These are phyloP conservation scores for Rhinocladiella similis DNA, from an alignment of 2,329 filamentous ascomycete species.

Conservation along the genomic window DNA sequence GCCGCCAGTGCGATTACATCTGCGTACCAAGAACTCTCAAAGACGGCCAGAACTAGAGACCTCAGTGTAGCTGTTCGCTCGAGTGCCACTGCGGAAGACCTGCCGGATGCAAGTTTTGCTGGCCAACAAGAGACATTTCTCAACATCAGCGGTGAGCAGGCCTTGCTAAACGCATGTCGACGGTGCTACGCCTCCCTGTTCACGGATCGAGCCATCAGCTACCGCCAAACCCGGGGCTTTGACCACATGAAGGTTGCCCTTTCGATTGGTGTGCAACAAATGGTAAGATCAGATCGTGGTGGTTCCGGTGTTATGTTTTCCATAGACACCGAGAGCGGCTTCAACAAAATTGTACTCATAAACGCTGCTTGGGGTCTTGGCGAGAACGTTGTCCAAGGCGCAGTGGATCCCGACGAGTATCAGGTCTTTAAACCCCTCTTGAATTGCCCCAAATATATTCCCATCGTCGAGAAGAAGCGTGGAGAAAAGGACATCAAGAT, in stretches of 20 bases:
- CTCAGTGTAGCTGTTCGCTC: conserved; percentile 41
- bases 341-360: conserved; percentile 42
- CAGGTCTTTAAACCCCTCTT: conserved; percentile 42
- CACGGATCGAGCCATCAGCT: conserved; percentile 41
- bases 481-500: conserved; percentile 40
- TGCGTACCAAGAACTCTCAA: conserved; percentile 34
- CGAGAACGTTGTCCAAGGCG: conserved; percentile 41
- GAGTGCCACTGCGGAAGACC: conserved; percentile 42
- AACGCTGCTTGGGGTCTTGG: conserved; percentile 42
- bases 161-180: conserved; percentile 37
- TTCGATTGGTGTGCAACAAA: conserved; percentile 31
- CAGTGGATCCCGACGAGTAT: conserved; percentile 42
- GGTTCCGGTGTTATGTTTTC: conserved; percentile 45
- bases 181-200: conserved; percentile 43
- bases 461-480: conserved; percentile 38
- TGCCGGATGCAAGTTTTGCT: conserved; percentile 42
- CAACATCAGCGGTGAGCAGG: conserved; percentile 36
- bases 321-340: conserved; percentile 43
- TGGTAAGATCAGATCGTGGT: conserved; percentile 37
- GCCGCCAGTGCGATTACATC: conserved; percentile 32
- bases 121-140: conserved; percentile 42
- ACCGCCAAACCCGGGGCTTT: conserved; percentile 31
- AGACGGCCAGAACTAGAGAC: conserved; percentile 23
- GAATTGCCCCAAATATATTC: conserved; percentile 27
- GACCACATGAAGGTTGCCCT: conserved; percentile 28